Evolutionary conservation across 1,284 basidiomycete species (phyloP).

Genomic region (Dichomitus squalens): DNA sequence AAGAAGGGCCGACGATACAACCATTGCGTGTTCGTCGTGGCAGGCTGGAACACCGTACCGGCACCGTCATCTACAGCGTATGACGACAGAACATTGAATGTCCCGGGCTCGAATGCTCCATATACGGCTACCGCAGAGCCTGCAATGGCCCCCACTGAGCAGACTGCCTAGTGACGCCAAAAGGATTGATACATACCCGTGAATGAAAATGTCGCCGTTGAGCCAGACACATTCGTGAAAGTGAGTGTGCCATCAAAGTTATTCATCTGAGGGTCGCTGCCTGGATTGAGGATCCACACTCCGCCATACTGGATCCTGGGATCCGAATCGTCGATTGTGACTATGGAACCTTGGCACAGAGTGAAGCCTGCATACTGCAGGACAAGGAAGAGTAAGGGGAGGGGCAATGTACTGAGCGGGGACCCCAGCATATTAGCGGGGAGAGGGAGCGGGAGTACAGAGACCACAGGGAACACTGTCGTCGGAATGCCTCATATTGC

Average conservation of each 20-base stretch:
- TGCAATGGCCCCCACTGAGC: not conserved
- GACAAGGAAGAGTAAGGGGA: not conserved
- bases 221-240: conserved; percentile 2
- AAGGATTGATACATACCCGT: not conserved
- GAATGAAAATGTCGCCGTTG: not conserved
- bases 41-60: too few species aligned
- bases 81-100: too few species aligned
- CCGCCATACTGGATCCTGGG: not conserved
- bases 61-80: too few species aligned
- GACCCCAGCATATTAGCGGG: too few species aligned
- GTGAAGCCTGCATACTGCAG: not conserved
- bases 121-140: not conserved
- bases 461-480: too few species aligned
- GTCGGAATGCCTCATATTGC: too few species aligned
- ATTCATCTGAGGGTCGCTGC: not conserved
- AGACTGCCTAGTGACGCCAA: too few species aligned
- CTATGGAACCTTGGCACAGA: not conserved
- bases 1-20: too few species aligned
- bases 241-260: conserved; percentile 7
- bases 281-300: not conserved
- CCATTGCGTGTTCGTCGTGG: too few species aligned
- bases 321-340: not conserved
- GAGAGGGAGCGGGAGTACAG: too few species aligned
- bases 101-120: not conserved
- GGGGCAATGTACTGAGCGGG: too few species aligned